These are phyloP conservation scores for Lactarius tabidus DNA, from an alignment of 768 basidiomycete genomes.

Conservation along the genomic window DNA sequence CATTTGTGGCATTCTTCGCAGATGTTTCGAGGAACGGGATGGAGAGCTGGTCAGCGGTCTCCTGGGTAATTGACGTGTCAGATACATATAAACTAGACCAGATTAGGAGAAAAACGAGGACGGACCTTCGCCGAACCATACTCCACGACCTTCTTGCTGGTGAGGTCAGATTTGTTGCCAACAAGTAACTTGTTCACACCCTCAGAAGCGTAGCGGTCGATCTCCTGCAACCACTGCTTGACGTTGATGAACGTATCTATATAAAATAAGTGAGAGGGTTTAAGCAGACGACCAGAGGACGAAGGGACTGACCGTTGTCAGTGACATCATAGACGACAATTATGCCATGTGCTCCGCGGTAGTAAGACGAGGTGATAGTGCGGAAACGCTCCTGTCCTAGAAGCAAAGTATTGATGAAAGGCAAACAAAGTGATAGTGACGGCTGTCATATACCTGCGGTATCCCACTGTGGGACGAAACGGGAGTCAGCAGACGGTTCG, in stretches of 20 bases:
- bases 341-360: constrained; percentile 97
- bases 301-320: constrained; percentile 64
- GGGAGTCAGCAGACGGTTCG: constrained; percentile 22
- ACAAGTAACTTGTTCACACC: constrained; percentile 98
- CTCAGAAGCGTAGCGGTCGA: constrained; percentile 94
- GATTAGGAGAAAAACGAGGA: not conserved
- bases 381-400: constrained; percentile 96
- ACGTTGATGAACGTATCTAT: constrained; percentile 92
- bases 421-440: constrained; percentile 1
- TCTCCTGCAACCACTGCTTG: constrained; percentile 93
- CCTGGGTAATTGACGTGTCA: constrained; percentile 41
- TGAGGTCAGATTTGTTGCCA: constrained; percentile 98
- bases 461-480: constrained; percentile 70
- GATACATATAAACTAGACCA: constrained; percentile 4
- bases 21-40: constrained; percentile 98
- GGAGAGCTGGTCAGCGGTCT: constrained; percentile 91
- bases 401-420: constrained; percentile 3
- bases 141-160: constrained; percentile 93
- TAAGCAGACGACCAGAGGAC: not conserved
- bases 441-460: constrained; percentile 67
- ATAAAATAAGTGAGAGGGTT: constrained; percentile 10
- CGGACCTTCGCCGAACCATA: constrained; percentile 80
- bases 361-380: constrained; percentile 99
- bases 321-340: constrained; percentile 99
- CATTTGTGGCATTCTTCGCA: constrained; percentile 98